Percentiles rank a stretch among this genome's conserved stretches.
phyloP scores from a whole-genome alignment of 768 basidiomycete genomes.

The Butyriboletus loyo region DNA sequence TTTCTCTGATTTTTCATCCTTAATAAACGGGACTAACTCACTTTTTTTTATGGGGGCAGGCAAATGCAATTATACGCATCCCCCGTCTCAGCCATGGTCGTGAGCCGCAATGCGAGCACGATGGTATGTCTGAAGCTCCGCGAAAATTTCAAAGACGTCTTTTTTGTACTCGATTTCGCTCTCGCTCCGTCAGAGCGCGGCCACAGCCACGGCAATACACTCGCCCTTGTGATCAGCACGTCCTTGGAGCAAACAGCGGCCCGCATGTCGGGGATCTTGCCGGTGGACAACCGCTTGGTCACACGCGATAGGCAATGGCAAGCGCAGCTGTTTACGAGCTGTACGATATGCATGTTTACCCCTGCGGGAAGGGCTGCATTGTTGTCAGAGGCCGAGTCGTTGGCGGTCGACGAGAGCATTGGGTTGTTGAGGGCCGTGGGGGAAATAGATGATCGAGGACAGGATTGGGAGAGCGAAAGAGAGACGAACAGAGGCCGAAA shows the following conservation, averaged over 20 bases:
- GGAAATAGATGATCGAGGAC: slow-evolving; percentile 35
- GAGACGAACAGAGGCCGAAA: background rate
- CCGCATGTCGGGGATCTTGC: slow-evolving; percentile 46
- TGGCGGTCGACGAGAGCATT: slow-evolving; percentile 47
- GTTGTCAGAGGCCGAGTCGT: slow-evolving; percentile 19
- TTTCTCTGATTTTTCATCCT: background rate
- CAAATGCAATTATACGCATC: slow-evolving; percentile 18
- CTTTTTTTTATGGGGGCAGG: slow-evolving; percentile 15
- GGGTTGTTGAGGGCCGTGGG: slow-evolving; percentile 41
- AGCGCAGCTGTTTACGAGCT: slow-evolving; percentile 55
- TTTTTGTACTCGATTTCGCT: slow-evolving; percentile 62
- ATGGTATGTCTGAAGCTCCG: slow-evolving; percentile 44
- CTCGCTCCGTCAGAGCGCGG: slow-evolving; percentile 43
- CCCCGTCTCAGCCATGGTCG: slow-evolving; percentile 38
- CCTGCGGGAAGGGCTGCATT: slow-evolving; percentile 26
- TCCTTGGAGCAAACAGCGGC: slow-evolving; percentile 44
- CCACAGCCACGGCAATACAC: slow-evolving; percentile 27
- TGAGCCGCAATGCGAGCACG: slow-evolving; percentile 63
- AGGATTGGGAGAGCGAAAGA: background rate
- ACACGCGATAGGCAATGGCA: slow-evolving; percentile 55
- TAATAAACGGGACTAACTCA: background rate
- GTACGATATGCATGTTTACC: slow-evolving; percentile 55
- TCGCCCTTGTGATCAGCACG: slow-evolving; percentile 50
- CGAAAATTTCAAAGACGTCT: slow-evolving; percentile 34
- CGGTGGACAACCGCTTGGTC: slow-evolving; percentile 43